phyloP scores from a whole-genome alignment of 345 rosid species.

The Corchorus capsularis region DNA sequence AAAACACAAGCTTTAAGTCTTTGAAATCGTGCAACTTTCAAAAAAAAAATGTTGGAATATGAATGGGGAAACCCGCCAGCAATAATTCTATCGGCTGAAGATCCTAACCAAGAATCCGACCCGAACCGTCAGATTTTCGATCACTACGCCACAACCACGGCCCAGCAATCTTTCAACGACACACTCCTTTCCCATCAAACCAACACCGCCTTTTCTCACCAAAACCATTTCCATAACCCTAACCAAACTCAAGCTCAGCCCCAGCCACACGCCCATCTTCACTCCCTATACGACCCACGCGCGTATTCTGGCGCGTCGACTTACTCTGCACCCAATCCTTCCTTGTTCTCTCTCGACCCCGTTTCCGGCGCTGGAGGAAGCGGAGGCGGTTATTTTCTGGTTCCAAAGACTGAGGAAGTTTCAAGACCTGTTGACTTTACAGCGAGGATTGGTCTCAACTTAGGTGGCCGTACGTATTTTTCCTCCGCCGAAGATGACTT shows the following conservation, averaged over 20 bases:
- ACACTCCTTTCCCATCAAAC: slow-evolving; percentile 33
- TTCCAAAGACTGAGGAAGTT: slow-evolving; percentile 77
- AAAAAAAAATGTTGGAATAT: slow-evolving; percentile 67
- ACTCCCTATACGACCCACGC: slow-evolving; percentile 54
- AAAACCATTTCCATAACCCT: slow-evolving; percentile 27
- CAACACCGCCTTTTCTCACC: slow-evolving; percentile 31
- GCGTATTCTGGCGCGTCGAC: slow-evolving; percentile 39
- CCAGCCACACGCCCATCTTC: slow-evolving; percentile 13
- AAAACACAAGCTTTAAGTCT: neutral
- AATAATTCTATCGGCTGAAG: slow-evolving; percentile 48
- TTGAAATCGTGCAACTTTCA: neutral
- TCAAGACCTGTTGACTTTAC: slow-evolving; percentile 51
- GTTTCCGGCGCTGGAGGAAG: slow-evolving; percentile 21
- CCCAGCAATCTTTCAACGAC: slow-evolving; percentile 36
- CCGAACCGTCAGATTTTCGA: slow-evolving; percentile 55
- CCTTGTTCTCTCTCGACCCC: slow-evolving; percentile 53
- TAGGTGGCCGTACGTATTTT: slow-evolving; percentile 92
- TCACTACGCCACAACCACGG: slow-evolving; percentile 34
- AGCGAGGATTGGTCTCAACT: slow-evolving; percentile 77
- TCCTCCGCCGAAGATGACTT: slow-evolving; percentile 89
- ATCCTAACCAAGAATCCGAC: slow-evolving; percentile 44
- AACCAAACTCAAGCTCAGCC: slow-evolving; percentile 42
- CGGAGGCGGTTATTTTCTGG: slow-evolving; percentile 45
- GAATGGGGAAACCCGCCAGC: slow-evolving; percentile 79
- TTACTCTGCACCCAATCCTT: slow-evolving; percentile 33